A percentile compares a stretch with the other conserved stretches of the same genome.
phyloP scores from a whole-genome alignment of 345 rosid species.

The Moricandia moricandioides region DNA sequence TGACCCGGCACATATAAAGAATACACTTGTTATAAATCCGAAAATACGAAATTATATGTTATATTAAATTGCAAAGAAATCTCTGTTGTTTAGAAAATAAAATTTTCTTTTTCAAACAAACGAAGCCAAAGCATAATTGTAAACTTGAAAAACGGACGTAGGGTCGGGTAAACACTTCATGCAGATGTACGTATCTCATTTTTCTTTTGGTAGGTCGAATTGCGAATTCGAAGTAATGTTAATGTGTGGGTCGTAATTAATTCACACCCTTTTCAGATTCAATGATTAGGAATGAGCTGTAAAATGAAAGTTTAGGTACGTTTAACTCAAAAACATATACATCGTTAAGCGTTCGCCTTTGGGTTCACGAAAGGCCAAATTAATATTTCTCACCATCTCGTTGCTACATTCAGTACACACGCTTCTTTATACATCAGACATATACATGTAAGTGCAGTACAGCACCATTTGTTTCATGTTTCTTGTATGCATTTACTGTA shows the following conservation, averaged over 20 bases:
- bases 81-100: neutral
- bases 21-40: neutral
- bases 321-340: constrained; percentile 5
- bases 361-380: constrained; percentile 32
- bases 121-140: constrained; percentile 3
- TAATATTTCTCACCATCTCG: constrained; percentile 11
- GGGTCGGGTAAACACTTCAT: constrained; percentile 12
- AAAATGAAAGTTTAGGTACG: constrained; percentile 16
- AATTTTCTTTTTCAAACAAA: neutral
- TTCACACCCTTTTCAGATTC: constrained; percentile 5
- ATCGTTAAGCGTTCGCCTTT: constrained; percentile 24
- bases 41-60: neutral
- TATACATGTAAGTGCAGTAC: neutral
- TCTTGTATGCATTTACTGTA: neutral
- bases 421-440: constrained; percentile 12
- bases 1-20: neutral
- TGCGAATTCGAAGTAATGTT: neutral
- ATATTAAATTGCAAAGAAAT: neutral
- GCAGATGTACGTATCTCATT: neutral
- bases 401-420: constrained; percentile 30
- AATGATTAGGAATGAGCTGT: constrained; percentile 24
- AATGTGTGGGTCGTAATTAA: constrained; percentile 9
- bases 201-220: neutral
- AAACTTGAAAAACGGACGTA: constrained; percentile 15
- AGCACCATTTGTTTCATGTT: neutral